Evolutionary conservation across 768 basidiomycete species (phyloP), one percentile per base, ranked within the genome.

Genomic region (Termitomyces eurrhizus): DNA sequence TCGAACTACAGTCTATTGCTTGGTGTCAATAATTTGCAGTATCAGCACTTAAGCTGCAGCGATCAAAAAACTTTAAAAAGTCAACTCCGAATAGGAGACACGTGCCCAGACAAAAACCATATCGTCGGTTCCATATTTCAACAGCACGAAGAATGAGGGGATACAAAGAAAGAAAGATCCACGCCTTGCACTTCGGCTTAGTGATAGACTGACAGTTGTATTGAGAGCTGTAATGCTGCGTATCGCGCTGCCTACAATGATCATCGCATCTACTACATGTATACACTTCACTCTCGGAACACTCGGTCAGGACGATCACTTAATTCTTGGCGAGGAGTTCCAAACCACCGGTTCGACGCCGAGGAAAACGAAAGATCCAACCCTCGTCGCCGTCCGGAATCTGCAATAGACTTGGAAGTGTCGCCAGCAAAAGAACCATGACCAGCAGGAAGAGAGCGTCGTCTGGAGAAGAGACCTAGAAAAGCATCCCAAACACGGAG

Each of bases 321-420:
- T 53, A 16, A 12, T 32, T 44, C 54, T 42, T 42, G 54, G 41
- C 54, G 29, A 3, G n/a, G 29, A 8, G 18, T 42, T n/a, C 54
- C 54, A 44, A 55, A 55, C 54, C 54, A 44, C n/a, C 41, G 41
- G 54, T 29, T 55, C 54, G 54, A 55, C 29, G 39, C 41, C 11
- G 54, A 55, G 26, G 41, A 52, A 44, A 59, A 57, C 1, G 53
- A 60, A 24, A 61, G 53, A 56, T 60, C 64, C 53, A 63, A 60
- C 45, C 61, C 42, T 57, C 32, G 46, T n/a, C 64, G 58, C 9
- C 59, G 53, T 26, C 42, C 41, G 24, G 45, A 29, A 42, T 44
- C 33, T 5, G 16, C 16, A 53, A 24, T 18, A 21, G 50, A 48
- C 32, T 45, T 32, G 1, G 52, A 60, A 12, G 18, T 18, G 29